Evolutionary conservation across 345 rosid species (phyloP).

Genomic region (Eucalyptus decipiens): DNA sequence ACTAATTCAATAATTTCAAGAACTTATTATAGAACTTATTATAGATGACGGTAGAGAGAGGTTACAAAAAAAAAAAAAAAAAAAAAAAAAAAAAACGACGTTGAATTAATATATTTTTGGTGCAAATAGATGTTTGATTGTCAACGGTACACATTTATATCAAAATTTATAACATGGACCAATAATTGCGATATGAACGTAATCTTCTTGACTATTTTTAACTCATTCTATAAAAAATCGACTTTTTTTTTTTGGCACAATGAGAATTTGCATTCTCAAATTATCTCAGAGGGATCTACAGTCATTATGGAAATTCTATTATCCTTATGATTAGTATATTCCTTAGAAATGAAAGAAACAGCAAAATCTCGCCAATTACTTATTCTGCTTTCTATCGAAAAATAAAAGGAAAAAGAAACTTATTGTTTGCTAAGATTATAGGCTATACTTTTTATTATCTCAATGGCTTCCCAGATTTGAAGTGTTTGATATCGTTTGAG

Average conservation of each 20-base stretch:
- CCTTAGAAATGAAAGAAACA: no score
- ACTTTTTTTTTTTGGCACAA: no score
- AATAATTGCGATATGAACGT: no score
- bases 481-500: background rate
- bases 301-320: background rate
- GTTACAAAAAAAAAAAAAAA: no score
- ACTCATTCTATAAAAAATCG: no score
- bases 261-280: no score
- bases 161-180: no score
- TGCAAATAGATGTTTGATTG: background rate
- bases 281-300: background rate
- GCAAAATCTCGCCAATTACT: background rate
- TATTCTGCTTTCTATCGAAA: background rate
- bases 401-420: background rate
- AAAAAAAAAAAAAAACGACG: no score
- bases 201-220: no score
- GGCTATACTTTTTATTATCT: background rate
- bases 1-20: no score
- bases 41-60: background rate
- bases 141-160: background rate
- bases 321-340: no score
- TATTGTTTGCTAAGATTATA: background rate
- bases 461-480: background rate
- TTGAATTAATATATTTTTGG: background rate
- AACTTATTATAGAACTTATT: background rate